A percentile compares a stretch with the other conserved stretches of the same genome.
phyloP scores from a whole-genome alignment of 345 rosid genomes.

The Geranium rotundifolium region DNA sequence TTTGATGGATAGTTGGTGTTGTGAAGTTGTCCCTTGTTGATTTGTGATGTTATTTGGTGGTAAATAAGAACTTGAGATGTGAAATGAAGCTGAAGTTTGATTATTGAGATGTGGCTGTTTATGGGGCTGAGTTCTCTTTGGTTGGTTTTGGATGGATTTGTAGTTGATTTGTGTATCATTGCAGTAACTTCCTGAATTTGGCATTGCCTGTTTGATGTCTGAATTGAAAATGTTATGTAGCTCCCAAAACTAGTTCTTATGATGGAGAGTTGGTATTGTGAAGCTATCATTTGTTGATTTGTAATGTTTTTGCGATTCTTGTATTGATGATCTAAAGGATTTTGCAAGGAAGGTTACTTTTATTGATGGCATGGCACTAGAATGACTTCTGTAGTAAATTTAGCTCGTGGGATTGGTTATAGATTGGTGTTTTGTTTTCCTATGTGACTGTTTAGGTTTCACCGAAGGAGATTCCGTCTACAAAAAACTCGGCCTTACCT shows the following conservation, averaged over 20 bases:
- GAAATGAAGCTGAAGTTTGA: not conserved
- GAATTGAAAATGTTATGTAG: not conserved
- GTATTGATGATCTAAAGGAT: too few relatives aligned
- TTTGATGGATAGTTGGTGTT: not conserved
- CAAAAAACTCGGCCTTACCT: conserved; percentile 64
- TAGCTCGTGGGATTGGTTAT: not conserved
- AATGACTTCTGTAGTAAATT: not conserved
- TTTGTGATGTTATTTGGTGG: not conserved
- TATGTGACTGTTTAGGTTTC: conserved; percentile 40
- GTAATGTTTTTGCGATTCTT: too few relatives aligned
- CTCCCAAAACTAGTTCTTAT: not conserved
- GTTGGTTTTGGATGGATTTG: not conserved
- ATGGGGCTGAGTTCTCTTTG: not conserved
- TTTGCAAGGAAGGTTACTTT: too few relatives aligned
- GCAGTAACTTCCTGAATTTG: not conserved
- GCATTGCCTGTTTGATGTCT: not conserved
- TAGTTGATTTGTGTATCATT: too few relatives aligned
- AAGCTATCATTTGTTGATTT: too few relatives aligned
- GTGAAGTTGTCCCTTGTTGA: too few relatives aligned
- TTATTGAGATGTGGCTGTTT: not conserved
- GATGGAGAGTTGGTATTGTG: not conserved
- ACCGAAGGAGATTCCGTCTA: conserved; percentile 58
- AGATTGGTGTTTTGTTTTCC: not conserved
- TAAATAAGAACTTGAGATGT: not conserved
- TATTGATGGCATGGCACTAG: not conserved